phyloP scores from a whole-genome alignment of 2,329 filamentous ascomycete species.

The Exophiala bonariae region DNA sequence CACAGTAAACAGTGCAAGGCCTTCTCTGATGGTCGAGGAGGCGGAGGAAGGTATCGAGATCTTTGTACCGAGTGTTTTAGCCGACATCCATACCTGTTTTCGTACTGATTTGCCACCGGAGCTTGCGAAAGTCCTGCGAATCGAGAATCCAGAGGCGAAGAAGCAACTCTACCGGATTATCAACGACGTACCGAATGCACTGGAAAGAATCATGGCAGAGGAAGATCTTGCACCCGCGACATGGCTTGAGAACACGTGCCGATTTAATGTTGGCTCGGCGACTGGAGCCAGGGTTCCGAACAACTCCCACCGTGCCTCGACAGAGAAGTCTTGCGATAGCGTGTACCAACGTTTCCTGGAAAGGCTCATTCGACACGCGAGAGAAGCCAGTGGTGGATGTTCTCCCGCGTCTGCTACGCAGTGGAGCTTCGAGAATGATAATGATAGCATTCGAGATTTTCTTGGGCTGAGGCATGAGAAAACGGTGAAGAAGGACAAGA shows the following conservation, averaged over 20 bases:
- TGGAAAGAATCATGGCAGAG: background rate
- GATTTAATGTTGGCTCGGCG: no score
- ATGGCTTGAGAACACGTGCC: slow-evolving; percentile 1
- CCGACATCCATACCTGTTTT: background rate
- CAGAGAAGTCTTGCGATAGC: no score
- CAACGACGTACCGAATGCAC: background rate
- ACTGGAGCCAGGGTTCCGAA: no score
- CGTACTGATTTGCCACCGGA: background rate
- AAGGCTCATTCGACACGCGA: background rate
- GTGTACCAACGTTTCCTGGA: slow-evolving; percentile 1
- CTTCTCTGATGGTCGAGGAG: background rate
- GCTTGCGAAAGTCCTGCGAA: slow-evolving; percentile 1
- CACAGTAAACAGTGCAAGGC: background rate
- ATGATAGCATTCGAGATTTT: background rate
- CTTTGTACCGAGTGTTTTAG: background rate
- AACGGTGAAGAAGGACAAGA: background rate
- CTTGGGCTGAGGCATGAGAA: background rate
- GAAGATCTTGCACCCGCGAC: background rate
- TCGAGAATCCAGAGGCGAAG: background rate
- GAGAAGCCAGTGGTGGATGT: no score
- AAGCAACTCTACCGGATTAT: slow-evolving; percentile 2
- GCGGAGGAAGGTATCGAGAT: background rate
- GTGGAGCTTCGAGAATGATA: background rate
- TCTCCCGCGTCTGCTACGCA: no score
- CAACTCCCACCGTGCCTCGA: no score